Conservation (phyloP, 495 filamentous ascomycete genomes). For the Xylaria bambusicola region DNA sequence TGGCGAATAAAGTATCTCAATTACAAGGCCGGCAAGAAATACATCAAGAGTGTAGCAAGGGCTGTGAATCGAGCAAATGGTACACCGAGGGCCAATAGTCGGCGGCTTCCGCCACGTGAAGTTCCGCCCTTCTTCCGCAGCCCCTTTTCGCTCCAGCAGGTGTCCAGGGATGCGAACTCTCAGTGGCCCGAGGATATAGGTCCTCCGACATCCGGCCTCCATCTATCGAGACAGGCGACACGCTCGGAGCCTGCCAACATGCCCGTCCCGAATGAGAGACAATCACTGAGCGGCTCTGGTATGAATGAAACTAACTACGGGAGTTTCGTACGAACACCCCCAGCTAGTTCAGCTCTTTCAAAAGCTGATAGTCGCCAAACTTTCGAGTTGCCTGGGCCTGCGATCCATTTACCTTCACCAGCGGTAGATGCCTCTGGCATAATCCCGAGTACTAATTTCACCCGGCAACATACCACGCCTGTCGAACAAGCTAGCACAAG, state of each 20-base stretch:
- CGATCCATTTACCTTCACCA: conserved; percentile 60
- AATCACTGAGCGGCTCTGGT: conserved; percentile 34
- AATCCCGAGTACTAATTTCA: not conserved
- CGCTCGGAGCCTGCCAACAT: conserved; percentile 29
- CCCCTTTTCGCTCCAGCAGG: conserved; percentile 29
- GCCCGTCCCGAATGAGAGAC: conserved; percentile 33
- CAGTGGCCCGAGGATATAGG: conserved; percentile 22
- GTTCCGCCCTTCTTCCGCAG: conserved; percentile 22
- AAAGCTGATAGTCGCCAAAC: conserved; percentile 31
- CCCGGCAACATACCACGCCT: conserved; percentile 23
- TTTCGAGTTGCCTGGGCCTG: conserved; percentile 74
- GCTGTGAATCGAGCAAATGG: conserved; percentile 66
- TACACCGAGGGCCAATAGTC: conserved; percentile 43
- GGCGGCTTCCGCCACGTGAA: conserved; percentile 22
- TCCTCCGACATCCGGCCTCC: conserved; percentile 26
- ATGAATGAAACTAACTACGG: conserved; percentile 61
- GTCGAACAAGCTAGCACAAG: conserved; percentile 5
- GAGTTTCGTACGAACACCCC: conserved; percentile 70
- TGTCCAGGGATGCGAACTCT: conserved; percentile 6
- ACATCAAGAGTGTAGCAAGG: conserved; percentile 75
- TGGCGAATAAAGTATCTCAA: conserved; percentile 91
- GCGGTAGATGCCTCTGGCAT: conserved; percentile 4
- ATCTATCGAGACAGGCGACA: conserved; percentile 13
- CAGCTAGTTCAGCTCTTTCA: conserved; percentile 45
- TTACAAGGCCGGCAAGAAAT: conserved; percentile 93